Evolutionary conservation across 2,329 filamentous ascomycete species (phyloP).

Genomic region (Cladosporium sp.): DNA sequence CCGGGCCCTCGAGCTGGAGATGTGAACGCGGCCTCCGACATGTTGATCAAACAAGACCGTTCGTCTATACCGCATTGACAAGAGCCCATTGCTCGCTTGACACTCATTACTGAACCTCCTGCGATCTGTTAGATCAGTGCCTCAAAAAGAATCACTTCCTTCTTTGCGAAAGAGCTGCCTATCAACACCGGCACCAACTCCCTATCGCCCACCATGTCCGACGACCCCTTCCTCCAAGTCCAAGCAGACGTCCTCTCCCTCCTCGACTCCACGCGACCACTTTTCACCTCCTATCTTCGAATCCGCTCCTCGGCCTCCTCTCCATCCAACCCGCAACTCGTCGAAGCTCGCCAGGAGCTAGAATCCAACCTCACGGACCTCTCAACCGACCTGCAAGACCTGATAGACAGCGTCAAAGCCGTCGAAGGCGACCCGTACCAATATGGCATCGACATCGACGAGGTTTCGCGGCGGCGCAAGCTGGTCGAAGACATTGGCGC

Average conservation of each 20-base stretch:
- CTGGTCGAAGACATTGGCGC: slow-evolving; percentile 85
- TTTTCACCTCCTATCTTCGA: slow-evolving; percentile 92
- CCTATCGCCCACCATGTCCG: slow-evolving; percentile 16
- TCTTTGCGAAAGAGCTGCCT: neutral
- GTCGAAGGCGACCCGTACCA: slow-evolving; percentile 83
- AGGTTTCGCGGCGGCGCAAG: slow-evolving; percentile 73
- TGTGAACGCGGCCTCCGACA: no score
- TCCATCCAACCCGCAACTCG: slow-evolving; percentile 64
- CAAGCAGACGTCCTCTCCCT: slow-evolving; percentile 76
- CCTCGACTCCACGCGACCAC: slow-evolving; percentile 72
- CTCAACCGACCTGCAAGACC: slow-evolving; percentile 80
- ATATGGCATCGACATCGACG: slow-evolving; percentile 79
- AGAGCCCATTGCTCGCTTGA: no score
- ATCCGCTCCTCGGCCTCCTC: slow-evolving; percentile 81
- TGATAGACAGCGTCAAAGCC: slow-evolving; percentile 79
- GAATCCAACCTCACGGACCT: slow-evolving; percentile 70
- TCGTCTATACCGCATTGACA: no score
- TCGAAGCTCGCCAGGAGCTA: slow-evolving; percentile 68
- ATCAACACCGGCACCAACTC: neutral
- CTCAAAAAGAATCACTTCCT: no score
- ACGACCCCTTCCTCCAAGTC: slow-evolving; percentile 49
- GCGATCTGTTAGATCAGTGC: no score
- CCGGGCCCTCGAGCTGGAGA: no score
- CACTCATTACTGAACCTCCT: no score
- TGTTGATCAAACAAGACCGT: no score